Percentiles rank a stretch among this genome's conserved stretches.
Evolutionary conservation across 2,329 filamentous ascomycete genomes (phyloP).

Genomic region (Clonostachys rosea): DNA sequence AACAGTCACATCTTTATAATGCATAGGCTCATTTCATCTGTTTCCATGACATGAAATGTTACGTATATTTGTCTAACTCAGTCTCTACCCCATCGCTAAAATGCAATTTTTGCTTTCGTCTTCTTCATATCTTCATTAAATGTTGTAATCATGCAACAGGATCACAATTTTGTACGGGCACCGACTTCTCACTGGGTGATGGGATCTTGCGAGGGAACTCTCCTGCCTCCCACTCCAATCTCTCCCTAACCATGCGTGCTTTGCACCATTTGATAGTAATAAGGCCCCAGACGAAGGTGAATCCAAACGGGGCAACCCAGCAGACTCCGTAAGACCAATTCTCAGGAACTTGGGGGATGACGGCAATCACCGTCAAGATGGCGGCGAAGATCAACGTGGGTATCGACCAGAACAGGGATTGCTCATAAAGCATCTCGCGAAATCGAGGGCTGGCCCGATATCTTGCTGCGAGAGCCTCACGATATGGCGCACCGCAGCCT

Average conservation of each 20-base stretch:
- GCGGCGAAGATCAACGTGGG: constrained; percentile 27
- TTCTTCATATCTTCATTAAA: background rate
- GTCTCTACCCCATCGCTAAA: too few species aligned
- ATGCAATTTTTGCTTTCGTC: too few species aligned
- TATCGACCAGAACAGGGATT: constrained; percentile 35
- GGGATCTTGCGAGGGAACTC: constrained; percentile 3
- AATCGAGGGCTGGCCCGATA: constrained; percentile 35
- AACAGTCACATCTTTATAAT: too few species aligned
- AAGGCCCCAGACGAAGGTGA: constrained; percentile 23
- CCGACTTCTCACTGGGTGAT: background rate
- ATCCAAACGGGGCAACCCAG: constrained; percentile 33
- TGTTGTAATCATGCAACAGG: background rate
- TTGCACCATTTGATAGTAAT: constrained; percentile 29
- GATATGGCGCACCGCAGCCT: constrained; percentile 40
- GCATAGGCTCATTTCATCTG: too few species aligned
- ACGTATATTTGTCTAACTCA: too few species aligned
- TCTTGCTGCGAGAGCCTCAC: constrained; percentile 32
- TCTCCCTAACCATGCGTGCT: constrained; percentile 25
- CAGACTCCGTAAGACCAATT: constrained; percentile 28
- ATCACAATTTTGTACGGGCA: background rate
- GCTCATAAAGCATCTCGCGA: constrained; percentile 29
- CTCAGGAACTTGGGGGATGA: constrained; percentile 24
- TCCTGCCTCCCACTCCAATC: constrained; percentile 27
- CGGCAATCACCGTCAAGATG: constrained; percentile 26
- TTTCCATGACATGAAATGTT: too few species aligned